These are phyloP conservation scores for Cordyceps javanica DNA, from an alignment of 2,329 filamentous ascomycete genomes.

Conservation along the genomic window DNA sequence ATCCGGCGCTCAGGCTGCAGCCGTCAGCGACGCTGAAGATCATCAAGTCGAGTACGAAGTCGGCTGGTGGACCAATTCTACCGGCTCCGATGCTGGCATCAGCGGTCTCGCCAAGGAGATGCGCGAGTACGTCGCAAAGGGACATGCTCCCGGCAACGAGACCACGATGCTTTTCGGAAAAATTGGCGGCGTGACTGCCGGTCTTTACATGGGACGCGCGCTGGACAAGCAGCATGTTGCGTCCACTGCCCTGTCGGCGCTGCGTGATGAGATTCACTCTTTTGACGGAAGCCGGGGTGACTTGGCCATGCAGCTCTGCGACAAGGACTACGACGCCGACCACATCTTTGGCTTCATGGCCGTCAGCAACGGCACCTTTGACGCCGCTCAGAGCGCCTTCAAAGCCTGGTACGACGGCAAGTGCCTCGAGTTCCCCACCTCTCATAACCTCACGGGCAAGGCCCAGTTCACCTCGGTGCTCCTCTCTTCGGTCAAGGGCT, in stretches of 20 bases:
- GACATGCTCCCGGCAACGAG: not conserved
- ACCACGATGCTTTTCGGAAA: not conserved
- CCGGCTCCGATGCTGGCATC: not conserved
- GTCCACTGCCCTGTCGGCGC: not conserved
- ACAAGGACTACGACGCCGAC: not conserved
- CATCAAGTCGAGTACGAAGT: not conserved
- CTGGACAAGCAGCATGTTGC: not conserved
- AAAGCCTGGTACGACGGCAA: not conserved
- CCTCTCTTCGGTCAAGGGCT: not conserved
- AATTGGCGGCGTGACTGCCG: not conserved
- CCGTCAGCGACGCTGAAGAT: not conserved
- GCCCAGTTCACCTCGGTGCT: not conserved
- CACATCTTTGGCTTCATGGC: conserved; percentile 8
- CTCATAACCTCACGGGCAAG: not conserved
- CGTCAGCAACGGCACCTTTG: conserved; percentile 2
- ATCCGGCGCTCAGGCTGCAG: not conserved
- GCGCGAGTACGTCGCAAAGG: conserved; percentile 1
- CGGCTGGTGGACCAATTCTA: not conserved
- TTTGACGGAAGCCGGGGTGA: not conserved
- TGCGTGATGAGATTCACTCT: not conserved
- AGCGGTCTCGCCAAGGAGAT: conserved; percentile 1
- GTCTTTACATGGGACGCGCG: not conserved
- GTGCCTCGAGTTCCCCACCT: not conserved
- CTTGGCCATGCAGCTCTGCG: not conserved
- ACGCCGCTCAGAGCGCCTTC: not conserved